Percentiles rank a stretch among this genome's conserved stretches.
Conservation (phyloP, 2,329 filamentous ascomycete species). For the Paraphaeosphaeria minitans region DNA sequence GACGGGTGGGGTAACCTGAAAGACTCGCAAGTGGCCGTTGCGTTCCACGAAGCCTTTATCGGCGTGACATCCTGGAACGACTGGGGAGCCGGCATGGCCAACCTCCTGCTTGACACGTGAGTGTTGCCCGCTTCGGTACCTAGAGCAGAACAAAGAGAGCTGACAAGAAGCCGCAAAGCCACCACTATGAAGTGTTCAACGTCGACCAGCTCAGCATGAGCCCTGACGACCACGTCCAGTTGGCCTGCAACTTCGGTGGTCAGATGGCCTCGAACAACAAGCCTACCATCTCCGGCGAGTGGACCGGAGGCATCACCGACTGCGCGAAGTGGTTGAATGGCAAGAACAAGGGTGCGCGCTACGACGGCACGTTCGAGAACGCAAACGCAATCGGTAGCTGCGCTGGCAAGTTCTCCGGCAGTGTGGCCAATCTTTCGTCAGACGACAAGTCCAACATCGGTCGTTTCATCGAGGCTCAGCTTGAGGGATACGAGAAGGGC, state of each 20-base stretch:
- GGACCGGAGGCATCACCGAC: constrained; percentile 55
- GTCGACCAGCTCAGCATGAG: constrained; percentile 44
- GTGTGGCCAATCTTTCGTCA: constrained; percentile 47
- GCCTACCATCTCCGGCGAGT: constrained; percentile 55
- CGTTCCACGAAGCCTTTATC: constrained; percentile 55
- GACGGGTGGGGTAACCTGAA: constrained; percentile 55
- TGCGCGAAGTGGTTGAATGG: constrained; percentile 57
- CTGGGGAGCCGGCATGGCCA: constrained; percentile 52
- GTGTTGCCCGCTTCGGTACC: neutral
- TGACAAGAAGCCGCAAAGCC: constrained; percentile 18
- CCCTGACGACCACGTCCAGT: constrained; percentile 47
- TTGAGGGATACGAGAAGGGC: constrained; percentile 55
- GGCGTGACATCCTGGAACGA: constrained; percentile 52
- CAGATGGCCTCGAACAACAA: constrained; percentile 54
- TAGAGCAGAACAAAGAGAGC: neutral
- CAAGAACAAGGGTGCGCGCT: constrained; percentile 53
- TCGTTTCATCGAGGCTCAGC: constrained; percentile 54
- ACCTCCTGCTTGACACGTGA: constrained; percentile 51
- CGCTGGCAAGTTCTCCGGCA: constrained; percentile 52
- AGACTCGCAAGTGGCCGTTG: constrained; percentile 49
- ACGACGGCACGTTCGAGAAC: constrained; percentile 50
- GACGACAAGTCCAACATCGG: constrained; percentile 52
- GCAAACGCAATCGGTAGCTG: constrained; percentile 51
- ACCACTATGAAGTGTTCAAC: constrained; percentile 57
- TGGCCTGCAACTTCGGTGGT: constrained; percentile 52